Evolutionary conservation across 176 grass and related monocot genomes (phyloP).

Genomic region (Alloteropsis semialata): DNA sequence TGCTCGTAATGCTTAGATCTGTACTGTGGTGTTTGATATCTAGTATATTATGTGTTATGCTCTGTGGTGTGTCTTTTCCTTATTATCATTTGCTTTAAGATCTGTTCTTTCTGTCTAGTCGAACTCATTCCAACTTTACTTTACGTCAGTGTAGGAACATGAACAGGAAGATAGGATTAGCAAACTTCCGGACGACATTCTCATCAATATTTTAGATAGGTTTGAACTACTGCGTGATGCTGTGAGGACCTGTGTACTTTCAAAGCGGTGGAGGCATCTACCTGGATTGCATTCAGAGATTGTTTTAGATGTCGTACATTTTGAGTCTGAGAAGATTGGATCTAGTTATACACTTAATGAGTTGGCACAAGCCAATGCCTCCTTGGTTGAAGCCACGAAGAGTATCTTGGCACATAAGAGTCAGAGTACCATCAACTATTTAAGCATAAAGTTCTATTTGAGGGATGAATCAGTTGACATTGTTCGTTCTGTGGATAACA

Average conservation of each 20-base stretch:
- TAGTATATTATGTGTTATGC: too few relatives aligned
- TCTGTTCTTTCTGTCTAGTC: too few relatives aligned
- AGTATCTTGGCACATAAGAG: neutral
- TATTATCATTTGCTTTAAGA: too few relatives aligned
- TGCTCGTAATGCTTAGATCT: too few relatives aligned
- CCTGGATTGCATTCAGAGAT: neutral
- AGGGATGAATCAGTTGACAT: neutral
- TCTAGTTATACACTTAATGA: neutral
- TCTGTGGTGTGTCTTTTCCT: too few relatives aligned
- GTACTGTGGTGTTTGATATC: too few relatives aligned
- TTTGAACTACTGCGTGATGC: neutral
- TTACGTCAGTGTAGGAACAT: neutral
- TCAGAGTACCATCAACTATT: neutral
- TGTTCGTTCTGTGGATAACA: neutral
- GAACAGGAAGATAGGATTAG: neutral
- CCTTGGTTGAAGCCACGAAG: neutral
- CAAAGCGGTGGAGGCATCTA: neutral
- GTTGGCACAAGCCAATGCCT: neutral
- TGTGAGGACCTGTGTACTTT: neutral
- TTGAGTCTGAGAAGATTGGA: rapidly evolving
- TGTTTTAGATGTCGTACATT: neutral
- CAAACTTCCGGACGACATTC: neutral
- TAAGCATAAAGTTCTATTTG: neutral
- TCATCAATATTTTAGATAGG: neutral
- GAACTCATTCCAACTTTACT: too few relatives aligned